phyloP scores from a whole-genome alignment of 2,329 filamentous ascomycete genomes.

The Pseudogymnoascus pannorum region DNA sequence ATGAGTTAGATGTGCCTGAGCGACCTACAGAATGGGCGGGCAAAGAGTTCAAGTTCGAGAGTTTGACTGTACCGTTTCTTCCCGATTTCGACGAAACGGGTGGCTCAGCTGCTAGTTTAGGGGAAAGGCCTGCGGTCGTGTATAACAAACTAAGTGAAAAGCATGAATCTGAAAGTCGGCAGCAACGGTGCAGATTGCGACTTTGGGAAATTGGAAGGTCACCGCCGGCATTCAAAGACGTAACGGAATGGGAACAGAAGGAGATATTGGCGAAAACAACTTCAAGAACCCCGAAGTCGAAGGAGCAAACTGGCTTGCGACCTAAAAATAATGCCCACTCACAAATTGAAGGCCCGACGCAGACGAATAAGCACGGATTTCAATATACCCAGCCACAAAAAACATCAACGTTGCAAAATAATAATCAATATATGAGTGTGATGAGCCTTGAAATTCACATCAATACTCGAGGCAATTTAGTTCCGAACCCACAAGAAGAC shows the following conservation, averaged over 20 bases:
- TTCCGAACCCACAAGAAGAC: conserved; percentile 86
- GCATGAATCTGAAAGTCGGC: conserved; percentile 42
- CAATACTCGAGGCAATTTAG: conserved; percentile 71
- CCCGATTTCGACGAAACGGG: conserved; percentile 66
- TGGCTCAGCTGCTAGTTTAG: conserved; percentile 47
- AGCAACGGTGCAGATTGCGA: conserved; percentile 52
- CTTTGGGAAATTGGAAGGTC: conserved; percentile 69
- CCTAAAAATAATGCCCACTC: conserved; percentile 45
- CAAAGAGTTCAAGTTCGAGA: conserved; percentile 70
- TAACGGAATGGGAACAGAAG: conserved; percentile 58
- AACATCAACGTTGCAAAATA: conserved; percentile 70
- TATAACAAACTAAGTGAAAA: conserved; percentile 47
- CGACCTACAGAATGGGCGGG: conserved; percentile 78
- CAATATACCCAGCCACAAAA: conserved; percentile 75
- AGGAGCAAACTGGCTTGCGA: conserved; percentile 19
- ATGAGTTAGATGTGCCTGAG: conserved; percentile 74
- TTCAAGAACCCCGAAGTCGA: conserved; percentile 27
- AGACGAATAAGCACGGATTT: conserved; percentile 72
- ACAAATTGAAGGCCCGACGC: conserved; percentile 84
- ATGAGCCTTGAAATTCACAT: conserved; percentile 93
- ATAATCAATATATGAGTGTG: conserved; percentile 89
- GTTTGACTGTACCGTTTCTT: conserved; percentile 70
- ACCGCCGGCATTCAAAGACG: conserved; percentile 65
- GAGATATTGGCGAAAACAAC: conserved; percentile 15
- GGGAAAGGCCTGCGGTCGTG: conserved; percentile 40